These are phyloP conservation scores for Nicotiana tabacum DNA, from an alignment of 257 asterid genomes.

Conservation along the genomic window DNA sequence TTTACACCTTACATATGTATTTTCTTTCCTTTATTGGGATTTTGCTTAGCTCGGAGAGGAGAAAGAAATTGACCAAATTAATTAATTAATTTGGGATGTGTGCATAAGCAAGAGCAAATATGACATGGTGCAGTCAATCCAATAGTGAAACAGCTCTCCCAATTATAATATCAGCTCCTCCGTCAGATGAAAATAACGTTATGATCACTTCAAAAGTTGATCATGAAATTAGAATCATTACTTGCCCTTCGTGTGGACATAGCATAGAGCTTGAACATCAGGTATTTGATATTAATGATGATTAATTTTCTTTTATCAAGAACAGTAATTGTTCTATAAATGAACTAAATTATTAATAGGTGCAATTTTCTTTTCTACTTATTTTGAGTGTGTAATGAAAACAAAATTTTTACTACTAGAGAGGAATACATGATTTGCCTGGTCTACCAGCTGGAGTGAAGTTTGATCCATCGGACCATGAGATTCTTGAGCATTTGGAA, in stretches of 20 bases:
- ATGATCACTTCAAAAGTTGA: conserved; percentile 15
- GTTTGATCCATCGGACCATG: conserved; percentile 51
- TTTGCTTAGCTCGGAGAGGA: conserved; percentile 8
- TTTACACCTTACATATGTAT: not conserved
- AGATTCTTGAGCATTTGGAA: conserved; percentile 43
- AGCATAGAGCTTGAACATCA: conserved; percentile 32
- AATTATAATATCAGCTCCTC: conserved; percentile 22
- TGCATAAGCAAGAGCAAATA: conserved; percentile 26
- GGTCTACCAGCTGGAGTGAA: conserved; percentile 51
- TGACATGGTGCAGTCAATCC: conserved; percentile 55
- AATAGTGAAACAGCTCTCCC: conserved; percentile 29
- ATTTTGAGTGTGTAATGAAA: not conserved
- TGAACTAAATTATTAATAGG: not conserved
- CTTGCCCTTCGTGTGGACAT: conserved; percentile 52
- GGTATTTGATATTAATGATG: conserved; percentile 13
- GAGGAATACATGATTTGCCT: conserved; percentile 34
- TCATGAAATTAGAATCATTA: conserved; percentile 17
- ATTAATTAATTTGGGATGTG: conserved; percentile 31
- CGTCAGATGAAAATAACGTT: conserved; percentile 15
- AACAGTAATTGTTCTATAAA: too few relatives aligned
- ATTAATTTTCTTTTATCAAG: not conserved
- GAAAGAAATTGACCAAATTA: conserved; percentile 24
- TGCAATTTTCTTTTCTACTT: not conserved
- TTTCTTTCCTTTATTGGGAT: not conserved
- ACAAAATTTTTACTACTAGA: not conserved